phyloP scores from a whole-genome alignment of 805 yeast genomes.

The Candida orba region DNA sequence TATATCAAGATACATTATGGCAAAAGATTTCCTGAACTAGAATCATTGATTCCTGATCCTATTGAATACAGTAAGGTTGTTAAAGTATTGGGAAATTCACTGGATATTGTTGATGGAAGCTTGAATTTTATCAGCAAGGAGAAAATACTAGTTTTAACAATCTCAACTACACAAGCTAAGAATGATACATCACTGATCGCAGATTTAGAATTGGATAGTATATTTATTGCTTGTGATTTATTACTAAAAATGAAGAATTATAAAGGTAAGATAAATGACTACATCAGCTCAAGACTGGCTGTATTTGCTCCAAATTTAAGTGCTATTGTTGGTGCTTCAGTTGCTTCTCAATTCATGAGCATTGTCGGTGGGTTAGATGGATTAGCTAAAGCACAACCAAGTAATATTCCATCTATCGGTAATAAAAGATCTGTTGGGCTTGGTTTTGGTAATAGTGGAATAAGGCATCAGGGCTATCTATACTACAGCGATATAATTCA shows the following conservation, averaged over 20 bases:
- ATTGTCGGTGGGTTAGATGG: conserved; percentile 61
- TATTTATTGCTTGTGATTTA: conserved; percentile 40
- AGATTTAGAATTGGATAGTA: conserved; percentile 27
- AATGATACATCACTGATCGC: conserved; percentile 24
- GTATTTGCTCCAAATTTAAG: conserved; percentile 75
- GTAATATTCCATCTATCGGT: conserved; percentile 79
- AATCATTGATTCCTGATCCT: conserved; percentile 52
- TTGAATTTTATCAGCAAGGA: conserved; percentile 46
- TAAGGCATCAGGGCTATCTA: conserved; percentile 63
- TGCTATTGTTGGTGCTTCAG: conserved; percentile 60
- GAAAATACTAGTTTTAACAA: conserved; percentile 61
- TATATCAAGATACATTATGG: conserved; percentile 47
- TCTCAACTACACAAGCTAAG: conserved; percentile 56
- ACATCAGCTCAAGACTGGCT: conserved; percentile 49
- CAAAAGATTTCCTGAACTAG: conserved; percentile 66
- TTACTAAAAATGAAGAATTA: conserved; percentile 39
- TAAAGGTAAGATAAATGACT: conserved; percentile 38
- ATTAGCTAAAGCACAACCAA: conserved; percentile 66
- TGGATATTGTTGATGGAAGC: conserved; percentile 23
- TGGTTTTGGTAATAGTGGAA: conserved; percentile 37
- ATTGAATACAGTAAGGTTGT: conserved; percentile 53
- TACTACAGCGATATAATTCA: conserved; percentile 55
- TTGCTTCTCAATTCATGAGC: conserved; percentile 68
- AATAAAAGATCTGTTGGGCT: conserved; percentile 35
- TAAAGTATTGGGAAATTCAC: conserved; percentile 41